Evolutionary conservation across 306 rosid species (phyloP).

Genomic region (Benincasa hispida): DNA sequence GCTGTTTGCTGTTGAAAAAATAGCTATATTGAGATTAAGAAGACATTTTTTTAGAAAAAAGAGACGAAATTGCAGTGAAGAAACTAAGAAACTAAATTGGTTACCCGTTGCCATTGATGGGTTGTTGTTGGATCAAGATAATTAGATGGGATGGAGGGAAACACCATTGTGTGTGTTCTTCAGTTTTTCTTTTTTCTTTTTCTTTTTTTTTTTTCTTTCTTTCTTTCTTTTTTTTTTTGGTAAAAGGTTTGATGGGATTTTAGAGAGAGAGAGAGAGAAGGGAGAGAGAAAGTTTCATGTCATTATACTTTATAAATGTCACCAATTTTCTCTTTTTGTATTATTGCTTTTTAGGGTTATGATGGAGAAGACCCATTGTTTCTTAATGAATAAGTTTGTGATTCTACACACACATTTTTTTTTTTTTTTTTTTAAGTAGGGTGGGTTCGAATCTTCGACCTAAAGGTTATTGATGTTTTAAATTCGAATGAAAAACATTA

Average conservation of each 20-base stretch:
- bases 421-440: not conserved
- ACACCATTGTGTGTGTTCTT: slow-evolving; percentile 45
- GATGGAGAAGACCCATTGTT: slow-evolving; percentile 32
- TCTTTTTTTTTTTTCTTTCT: not conserved
- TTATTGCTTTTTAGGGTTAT: slow-evolving; percentile 73
- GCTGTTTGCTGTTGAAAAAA: slow-evolving; percentile 20
- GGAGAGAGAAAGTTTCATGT: not conserved
- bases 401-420: not conserved
- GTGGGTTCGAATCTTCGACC: not conserved
- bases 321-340: slow-evolving; percentile 43
- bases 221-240: slow-evolving; percentile 46
- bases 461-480: not conserved
- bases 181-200: slow-evolving; percentile 20
- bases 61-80: not conserved
- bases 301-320: not conserved
- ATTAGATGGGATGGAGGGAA: slow-evolving; percentile 67
- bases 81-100: slow-evolving; percentile 19
- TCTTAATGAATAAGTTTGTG: slow-evolving; percentile 55
- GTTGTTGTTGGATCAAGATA: slow-evolving; percentile 61
- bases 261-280: slow-evolving; percentile 19
- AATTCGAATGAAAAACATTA: too few species aligned
- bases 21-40: not conserved
- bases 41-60: too few species aligned
- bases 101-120: slow-evolving; percentile 68
- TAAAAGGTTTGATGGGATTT: slow-evolving; percentile 38